Conservation (phyloP, 106 monocot species). For the Dioscorea zingiberensis region DNA sequence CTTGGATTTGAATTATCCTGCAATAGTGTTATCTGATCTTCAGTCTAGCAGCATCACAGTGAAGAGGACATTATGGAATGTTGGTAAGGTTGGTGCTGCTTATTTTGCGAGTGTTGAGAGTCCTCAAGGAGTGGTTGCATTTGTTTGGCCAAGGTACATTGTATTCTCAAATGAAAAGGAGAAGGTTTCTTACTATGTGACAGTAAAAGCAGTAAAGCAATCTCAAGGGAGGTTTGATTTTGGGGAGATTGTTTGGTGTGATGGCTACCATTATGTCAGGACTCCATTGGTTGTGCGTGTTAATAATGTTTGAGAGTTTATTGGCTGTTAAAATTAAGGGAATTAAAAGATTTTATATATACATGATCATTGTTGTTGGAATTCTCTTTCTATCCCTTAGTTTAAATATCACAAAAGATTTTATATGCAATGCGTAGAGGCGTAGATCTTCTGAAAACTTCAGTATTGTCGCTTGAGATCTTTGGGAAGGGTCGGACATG, state of each 20-base stretch:
- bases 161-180: conserved; percentile 20
- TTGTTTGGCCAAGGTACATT: conserved; percentile 36
- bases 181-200: conserved; percentile 32
- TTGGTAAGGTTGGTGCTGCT: conserved; percentile 4
- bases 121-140: conserved; percentile 33
- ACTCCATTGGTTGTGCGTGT: conserved; percentile 50
- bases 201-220: conserved; percentile 27
- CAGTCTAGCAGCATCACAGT: conserved; percentile 6
- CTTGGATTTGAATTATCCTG: conserved; percentile 47
- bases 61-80: conserved; percentile 33
- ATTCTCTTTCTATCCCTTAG: no score
- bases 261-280: conserved; percentile 45
- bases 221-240: conserved; percentile 55
- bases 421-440: no score
- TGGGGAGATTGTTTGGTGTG: conserved; percentile 68
- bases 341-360: no score
- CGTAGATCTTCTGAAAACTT: no score
- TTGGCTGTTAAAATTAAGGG: no score
- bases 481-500: no score
- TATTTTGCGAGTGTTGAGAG: conserved; percentile 19
- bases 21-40: conserved; percentile 34
- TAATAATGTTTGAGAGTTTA: conserved; percentile 10
- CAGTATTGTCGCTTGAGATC: no score
- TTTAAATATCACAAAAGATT: no score
- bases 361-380: no score